A percentile compares a stretch with the other conserved stretches of the same genome.
Conservation (phyloP, 2,329 filamentous ascomycete species). For the Fusarium metavorans region DNA sequence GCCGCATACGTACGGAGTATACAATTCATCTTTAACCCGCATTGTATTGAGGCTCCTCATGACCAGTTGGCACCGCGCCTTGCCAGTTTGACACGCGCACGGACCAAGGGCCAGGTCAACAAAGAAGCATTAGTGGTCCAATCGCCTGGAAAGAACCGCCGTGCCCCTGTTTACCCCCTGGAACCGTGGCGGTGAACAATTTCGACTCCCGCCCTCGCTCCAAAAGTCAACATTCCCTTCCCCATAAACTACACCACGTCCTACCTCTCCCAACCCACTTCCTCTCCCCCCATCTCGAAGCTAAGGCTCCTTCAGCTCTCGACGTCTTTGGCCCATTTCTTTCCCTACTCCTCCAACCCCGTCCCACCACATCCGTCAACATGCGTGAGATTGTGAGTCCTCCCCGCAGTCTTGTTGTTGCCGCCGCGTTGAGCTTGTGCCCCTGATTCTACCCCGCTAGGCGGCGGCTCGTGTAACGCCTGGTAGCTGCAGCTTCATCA, state of each 20-base stretch:
- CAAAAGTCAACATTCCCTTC: slow-evolving; percentile 53
- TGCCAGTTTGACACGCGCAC: slow-evolving; percentile 47
- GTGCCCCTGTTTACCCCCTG: slow-evolving; percentile 42
- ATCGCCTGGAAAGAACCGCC: slow-evolving; percentile 40
- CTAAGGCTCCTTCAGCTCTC: slow-evolving; percentile 49
- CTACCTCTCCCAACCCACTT: slow-evolving; percentile 47
- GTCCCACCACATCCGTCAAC: slow-evolving; percentile 53
- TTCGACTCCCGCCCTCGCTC: slow-evolving; percentile 38
- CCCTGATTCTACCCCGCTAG: slow-evolving; percentile 55
- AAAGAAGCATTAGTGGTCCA: slow-evolving; percentile 43
- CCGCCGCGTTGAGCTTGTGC: slow-evolving; percentile 28
- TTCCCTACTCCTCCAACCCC: slow-evolving; percentile 43
- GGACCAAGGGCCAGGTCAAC: slow-evolving; percentile 47
- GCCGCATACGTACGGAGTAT: not conserved
- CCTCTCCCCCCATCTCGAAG: slow-evolving; percentile 47
- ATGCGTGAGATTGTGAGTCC: slow-evolving; percentile 78
- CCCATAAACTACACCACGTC: slow-evolving; percentile 40
- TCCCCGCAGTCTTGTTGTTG: slow-evolving; percentile 19
- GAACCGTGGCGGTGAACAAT: slow-evolving; percentile 53
- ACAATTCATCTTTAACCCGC: not conserved
- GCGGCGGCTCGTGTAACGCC: slow-evolving; percentile 31
- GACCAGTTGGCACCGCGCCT: slow-evolving; percentile 39
- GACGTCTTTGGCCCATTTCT: slow-evolving; percentile 42
- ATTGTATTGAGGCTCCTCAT: slow-evolving; percentile 9
- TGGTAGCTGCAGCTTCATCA: slow-evolving; percentile 32